Evolutionary conservation across 1,284 basidiomycete species (phyloP).

Genomic region (Puccinia coronata): DNA sequence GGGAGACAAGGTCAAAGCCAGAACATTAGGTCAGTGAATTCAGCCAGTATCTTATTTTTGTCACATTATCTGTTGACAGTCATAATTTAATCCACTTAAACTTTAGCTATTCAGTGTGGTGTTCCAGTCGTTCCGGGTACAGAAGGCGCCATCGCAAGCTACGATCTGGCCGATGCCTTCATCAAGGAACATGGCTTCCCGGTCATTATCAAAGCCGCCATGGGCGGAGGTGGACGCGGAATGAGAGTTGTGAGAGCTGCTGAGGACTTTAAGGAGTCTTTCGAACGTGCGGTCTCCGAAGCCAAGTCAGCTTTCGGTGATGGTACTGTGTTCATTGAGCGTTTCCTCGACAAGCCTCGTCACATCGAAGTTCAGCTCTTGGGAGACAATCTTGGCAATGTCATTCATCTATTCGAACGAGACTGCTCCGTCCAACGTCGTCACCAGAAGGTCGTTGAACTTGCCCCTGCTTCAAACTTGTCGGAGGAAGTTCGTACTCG

Average conservation of each 20-base stretch:
- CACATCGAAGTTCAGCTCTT: conserved; percentile 97
- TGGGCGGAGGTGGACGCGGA: conserved; percentile 97
- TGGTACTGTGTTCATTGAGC: conserved; percentile 97
- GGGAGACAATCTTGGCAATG: conserved; percentile 86
- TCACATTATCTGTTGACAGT: not conserved
- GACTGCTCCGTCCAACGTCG: conserved; percentile 97
- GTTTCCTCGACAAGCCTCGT: conserved; percentile 91
- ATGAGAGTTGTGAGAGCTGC: conserved; percentile 97
- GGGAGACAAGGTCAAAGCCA: conserved; percentile 98
- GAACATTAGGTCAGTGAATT: conserved; percentile 70
- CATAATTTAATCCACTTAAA: not conserved
- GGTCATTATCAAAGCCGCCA: conserved; percentile 73
- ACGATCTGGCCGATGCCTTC: conserved; percentile 80
- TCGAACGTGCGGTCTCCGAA: conserved; percentile 90
- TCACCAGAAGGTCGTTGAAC: conserved; percentile 99
- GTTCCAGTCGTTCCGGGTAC: conserved; percentile 98
- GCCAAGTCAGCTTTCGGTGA: conserved; percentile 96
- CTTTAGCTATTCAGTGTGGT: conserved; percentile 74
- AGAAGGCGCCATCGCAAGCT: conserved; percentile 83
- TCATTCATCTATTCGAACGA: conserved; percentile 94
- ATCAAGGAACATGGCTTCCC: conserved; percentile 96
- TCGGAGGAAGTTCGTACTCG: conserved; percentile 85
- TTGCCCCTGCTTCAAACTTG: conserved; percentile 92
- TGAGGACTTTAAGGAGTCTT: conserved; percentile 83
- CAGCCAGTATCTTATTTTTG: not conserved